Evolutionary conservation across 768 basidiomycete species (phyloP), one percentile per base, ranked within the genome.

Genomic region (Hericium erinaceus): DNA sequence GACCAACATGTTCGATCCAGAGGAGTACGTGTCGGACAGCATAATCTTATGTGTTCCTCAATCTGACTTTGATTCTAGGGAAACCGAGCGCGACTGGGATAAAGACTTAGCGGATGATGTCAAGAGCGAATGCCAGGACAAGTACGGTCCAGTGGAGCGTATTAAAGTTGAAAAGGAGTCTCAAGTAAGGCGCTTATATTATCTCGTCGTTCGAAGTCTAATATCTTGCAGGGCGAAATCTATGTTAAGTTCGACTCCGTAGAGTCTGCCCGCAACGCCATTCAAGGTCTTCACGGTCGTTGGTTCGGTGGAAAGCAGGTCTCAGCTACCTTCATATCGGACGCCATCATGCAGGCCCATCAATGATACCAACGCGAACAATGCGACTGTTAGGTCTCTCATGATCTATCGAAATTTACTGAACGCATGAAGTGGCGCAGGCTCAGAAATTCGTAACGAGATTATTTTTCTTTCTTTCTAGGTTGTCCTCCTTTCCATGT

Each of bases 1-100:
- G 65, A 92, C 86, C 72, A 94, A 99, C 66, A 95, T 98, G 91
- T 99, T 99, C 69, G 79, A 90, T 68, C 92, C 95, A n/a, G 94
- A 92, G 72, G 91, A 97, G 93, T 95, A 67, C 54, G 89, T 72
- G 12, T 37, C 39, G 60, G 57, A 18, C 37, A 9, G 3, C 6
- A 2, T 44, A 4, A 51, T 18, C 56, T 51, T 26, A 16, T 44
- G 26, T 10, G 1, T 26, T 38, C 39, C 18, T 48, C 57, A 28
- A 51, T 52, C 3, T 12, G 51, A 54, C 6, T 10, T 54, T 39
- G 22, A 59, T 57, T 59, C 15, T 66, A 95, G 92, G 70, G 97
- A 98, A 78, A 94, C 92, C 13, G 97, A 94, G 61, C 82, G 80
- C 48, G 91, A 98, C 66, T 99, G 97, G 97, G 92, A 98, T 67